phyloP scores from a whole-genome alignment of 2,329 filamentous ascomycete genomes.

The Pseudodiploospora longispora region DNA sequence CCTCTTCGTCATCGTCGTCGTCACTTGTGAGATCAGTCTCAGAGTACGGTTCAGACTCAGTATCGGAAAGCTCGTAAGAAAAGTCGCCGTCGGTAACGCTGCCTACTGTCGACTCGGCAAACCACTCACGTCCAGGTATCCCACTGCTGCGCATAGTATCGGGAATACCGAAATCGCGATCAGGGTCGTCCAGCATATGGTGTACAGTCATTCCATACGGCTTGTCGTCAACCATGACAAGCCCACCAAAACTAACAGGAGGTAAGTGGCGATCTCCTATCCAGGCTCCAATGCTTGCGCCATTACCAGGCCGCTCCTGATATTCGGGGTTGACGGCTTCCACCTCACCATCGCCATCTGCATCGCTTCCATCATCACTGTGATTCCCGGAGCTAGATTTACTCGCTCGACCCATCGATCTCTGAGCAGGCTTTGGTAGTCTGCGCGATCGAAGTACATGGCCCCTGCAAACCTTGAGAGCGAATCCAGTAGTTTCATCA shows the following conservation, averaged over 20 bases:
- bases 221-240: constrained; percentile 76
- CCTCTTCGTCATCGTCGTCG: constrained; percentile 43
- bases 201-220: constrained; percentile 94
- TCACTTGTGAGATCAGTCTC: constrained; percentile 47
- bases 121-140: constrained; percentile 32
- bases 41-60: constrained; percentile 46
- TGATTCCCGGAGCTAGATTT: neutral
- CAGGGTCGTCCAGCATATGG: constrained; percentile 79
- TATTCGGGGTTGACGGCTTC: constrained; percentile 62
- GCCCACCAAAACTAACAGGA: constrained; percentile 82
- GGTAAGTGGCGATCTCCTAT: constrained; percentile 77
- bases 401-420: constrained; percentile 22
- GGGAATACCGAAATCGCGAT: constrained; percentile 30
- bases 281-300: constrained; percentile 89
- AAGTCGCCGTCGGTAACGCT: constrained; percentile 44
- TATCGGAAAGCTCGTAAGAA: constrained; percentile 54
- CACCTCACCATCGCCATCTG: constrained; percentile 31
- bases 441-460: constrained; percentile 56
- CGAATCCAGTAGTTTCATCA: constrained; percentile 52
- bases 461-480: constrained; percentile 64
- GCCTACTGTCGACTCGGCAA: constrained; percentile 32
- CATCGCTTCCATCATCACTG: constrained; percentile 23
- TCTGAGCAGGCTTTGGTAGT: constrained; percentile 20
- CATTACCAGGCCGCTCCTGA: constrained; percentile 71
- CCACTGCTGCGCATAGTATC: constrained; percentile 31